Base-by-base conservation (phyloP, 1,284 basidiomycete species). In the Spongispora temasekensis region DNA sequence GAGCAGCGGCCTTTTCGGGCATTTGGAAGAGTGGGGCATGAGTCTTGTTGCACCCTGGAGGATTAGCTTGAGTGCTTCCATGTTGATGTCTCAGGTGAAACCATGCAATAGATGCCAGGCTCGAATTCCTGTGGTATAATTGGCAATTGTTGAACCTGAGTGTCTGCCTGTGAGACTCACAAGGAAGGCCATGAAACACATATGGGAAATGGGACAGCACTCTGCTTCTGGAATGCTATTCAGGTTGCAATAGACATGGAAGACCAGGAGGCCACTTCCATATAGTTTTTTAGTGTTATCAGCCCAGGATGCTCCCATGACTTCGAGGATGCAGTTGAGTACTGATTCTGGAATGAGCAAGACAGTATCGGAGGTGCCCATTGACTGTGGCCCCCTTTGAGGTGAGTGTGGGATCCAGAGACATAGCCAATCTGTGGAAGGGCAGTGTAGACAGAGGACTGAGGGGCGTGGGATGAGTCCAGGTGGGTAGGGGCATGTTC, bases 101-200 rank as follows among this genome's bases (percentile, higher is more conserved):
- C 75, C 65, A 57, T 81, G 78, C 0, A 79, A 51, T 0, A 72
- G 64, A 61, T 79, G 78, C 77, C 77, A 78, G 0, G 77, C 78
- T 0, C 64, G 53, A 0, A 80, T 34, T 0, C 65, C 74, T 0
- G 59, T 65, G 0, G 71, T 15, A 30, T 77, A 80, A 61, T 77
- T 78, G 0, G 58, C 23, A 0, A 77, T 37, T 3, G 73, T 64
- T 0, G 56, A 61, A 0, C 67, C 65, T 6, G 23, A 46, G 23
- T 46, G 6, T 5, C 13, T 23, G 3, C 42, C 42, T 7, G 42
- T 23, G 3, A 21, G 25, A 13, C 23, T 27, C 13, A 23, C 21
- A 5, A 46, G 3, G 15, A 46, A 46, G 13, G 23, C 13, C 7
- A 23, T 15, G 2, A 46, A 21, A 12, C 12, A 12, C 10, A 21